phyloP scores from a whole-genome alignment of 805 yeast species.

The Kodamaea neixiangensis region DNA sequence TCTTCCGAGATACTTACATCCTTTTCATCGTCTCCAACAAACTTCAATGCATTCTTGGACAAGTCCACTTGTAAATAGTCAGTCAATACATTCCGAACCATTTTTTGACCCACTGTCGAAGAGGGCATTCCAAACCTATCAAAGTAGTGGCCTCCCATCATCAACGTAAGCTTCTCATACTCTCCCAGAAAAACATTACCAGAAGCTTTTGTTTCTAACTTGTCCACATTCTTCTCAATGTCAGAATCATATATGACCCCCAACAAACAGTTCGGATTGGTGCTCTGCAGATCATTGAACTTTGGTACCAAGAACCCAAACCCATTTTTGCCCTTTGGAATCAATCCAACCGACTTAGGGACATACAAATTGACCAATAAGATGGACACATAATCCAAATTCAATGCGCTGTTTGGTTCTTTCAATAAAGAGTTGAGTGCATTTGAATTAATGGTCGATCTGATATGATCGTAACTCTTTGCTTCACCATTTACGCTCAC shows the following conservation, averaged over 20 bases:
- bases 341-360: conserved; percentile 37
- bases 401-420: conserved; percentile 17
- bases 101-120: conserved; percentile 22
- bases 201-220: background rate
- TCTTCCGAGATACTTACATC: conserved; percentile 19
- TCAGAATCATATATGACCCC: conserved; percentile 94
- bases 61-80: conserved; percentile 27
- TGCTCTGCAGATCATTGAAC: conserved; percentile 19
- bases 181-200: conserved; percentile 8
- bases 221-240: conserved; percentile 55
- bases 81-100: conserved; percentile 27
- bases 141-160: conserved; percentile 82
- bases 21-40: conserved; percentile 7
- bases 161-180: conserved; percentile 73
- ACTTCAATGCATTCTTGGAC: conserved; percentile 8
- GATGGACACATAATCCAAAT: conserved; percentile 47
- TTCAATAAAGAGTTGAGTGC: conserved; percentile 36
- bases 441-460: conserved; percentile 57
- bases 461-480: conserved; percentile 52
- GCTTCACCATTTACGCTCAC: conserved; percentile 7
- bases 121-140: conserved; percentile 35
- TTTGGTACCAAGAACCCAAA: conserved; percentile 88
- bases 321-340: conserved; percentile 51
- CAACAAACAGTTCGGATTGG: conserved; percentile 57
- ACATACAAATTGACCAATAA: conserved; percentile 67